Conservation (phyloP, 176 grass and related monocot genomes). For the Musa itinerans region DNA sequence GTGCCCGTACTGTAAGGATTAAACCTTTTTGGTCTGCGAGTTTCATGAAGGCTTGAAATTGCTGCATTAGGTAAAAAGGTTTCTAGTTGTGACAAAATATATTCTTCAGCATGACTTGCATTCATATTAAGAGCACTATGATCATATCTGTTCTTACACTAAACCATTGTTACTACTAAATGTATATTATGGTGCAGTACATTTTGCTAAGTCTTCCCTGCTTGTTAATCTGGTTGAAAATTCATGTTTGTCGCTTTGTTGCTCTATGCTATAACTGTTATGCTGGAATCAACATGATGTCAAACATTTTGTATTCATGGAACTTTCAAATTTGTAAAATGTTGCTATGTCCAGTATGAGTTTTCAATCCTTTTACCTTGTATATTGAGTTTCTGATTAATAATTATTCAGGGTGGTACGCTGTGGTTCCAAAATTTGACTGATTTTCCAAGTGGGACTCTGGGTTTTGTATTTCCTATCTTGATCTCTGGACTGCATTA, state of each 20-base stretch:
- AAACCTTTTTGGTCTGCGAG: too few relatives aligned
- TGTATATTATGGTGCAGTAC: too few relatives aligned
- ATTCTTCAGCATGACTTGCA: too few relatives aligned
- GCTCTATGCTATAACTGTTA: background rate
- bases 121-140: too few relatives aligned
- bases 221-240: background rate
- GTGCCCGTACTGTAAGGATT: too few relatives aligned
- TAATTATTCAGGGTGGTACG: constrained; percentile 48
- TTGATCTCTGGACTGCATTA: constrained; percentile 81
- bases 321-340: background rate
- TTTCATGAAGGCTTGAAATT: too few relatives aligned
- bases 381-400: constrained; percentile 11
- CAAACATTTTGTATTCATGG: background rate
- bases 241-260: background rate
- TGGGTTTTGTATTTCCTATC: constrained; percentile 61
- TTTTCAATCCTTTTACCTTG: background rate
- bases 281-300: background rate
- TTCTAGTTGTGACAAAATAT: too few relatives aligned
- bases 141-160: too few relatives aligned
- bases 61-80: too few relatives aligned
- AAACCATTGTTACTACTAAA: too few relatives aligned
- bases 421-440: constrained; percentile 84
- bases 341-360: background rate
- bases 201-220: background rate
- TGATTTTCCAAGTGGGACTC: constrained; percentile 54